phyloP scores from a whole-genome alignment of 306 rosid genomes.

The Hippophae tibetana region DNA sequence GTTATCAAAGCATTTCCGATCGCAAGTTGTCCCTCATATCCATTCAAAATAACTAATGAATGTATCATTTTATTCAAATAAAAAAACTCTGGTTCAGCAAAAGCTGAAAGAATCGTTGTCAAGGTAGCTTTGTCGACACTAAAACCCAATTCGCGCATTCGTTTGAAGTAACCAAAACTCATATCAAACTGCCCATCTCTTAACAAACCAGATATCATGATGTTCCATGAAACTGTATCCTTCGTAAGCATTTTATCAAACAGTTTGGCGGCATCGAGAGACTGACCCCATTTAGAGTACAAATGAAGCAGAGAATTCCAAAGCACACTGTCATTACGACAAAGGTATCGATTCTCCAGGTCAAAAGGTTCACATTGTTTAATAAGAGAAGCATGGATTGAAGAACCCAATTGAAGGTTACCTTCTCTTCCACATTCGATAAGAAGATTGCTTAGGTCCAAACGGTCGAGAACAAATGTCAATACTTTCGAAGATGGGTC shows the following conservation, averaged over 20 bases:
- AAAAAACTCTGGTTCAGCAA: slow-evolving; percentile 40
- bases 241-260: slow-evolving; percentile 50
- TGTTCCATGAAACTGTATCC: slow-evolving; percentile 76
- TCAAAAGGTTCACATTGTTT: slow-evolving; percentile 29
- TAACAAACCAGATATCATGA: slow-evolving; percentile 52
- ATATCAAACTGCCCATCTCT: slow-evolving; percentile 31
- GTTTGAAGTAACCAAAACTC: slow-evolving; percentile 45
- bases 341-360: slow-evolving; percentile 10
- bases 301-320: slow-evolving; percentile 65
- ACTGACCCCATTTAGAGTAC: slow-evolving; percentile 42
- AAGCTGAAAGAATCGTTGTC: slow-evolving; percentile 60
- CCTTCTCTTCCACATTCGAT: slow-evolving; percentile 48
- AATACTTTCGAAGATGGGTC: slow-evolving; percentile 31
- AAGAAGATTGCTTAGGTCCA: slow-evolving; percentile 37
- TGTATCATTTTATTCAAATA: slow-evolving; percentile 47
- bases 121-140: slow-evolving; percentile 63
- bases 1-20: slow-evolving; percentile 84
- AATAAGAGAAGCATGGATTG: slow-evolving; percentile 64
- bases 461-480: slow-evolving; percentile 36
- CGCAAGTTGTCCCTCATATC: slow-evolving; percentile 47
- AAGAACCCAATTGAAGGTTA: slow-evolving; percentile 49
- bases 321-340: slow-evolving; percentile 33
- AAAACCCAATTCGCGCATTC: slow-evolving; percentile 28
- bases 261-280: slow-evolving; percentile 38
- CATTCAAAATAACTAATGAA: slow-evolving; percentile 52